Evolutionary conservation across 768 basidiomycete species (phyloP), one percentile per base, ranked within the genome.

Genomic region (Panaeolus cyanescens): DNA sequence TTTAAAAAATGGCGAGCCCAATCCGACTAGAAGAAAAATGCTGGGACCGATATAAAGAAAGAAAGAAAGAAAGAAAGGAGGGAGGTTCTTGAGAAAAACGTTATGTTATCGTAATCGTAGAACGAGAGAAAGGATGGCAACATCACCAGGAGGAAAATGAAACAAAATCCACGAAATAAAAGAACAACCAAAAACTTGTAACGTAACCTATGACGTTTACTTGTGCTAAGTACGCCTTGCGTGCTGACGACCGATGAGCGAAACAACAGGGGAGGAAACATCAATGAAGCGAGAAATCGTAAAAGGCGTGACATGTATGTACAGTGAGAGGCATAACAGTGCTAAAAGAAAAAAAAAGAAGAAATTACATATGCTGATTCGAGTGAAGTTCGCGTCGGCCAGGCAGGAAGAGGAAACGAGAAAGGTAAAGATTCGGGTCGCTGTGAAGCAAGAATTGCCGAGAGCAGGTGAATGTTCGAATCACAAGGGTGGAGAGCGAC

Each of bases 121-220:
- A 50, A 6, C 25, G 45, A 50, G 45, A 13, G 45, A 50, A 25
- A 50, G 25, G 5, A n/a, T n/a, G n/a, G n/a, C n/a, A n/a, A 28
- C 25, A 28, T 8, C 19, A 42, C 20, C 40, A 42, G 20, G 17
- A 39, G 39, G 5, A 22, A 42, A 12, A 42, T 5, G n/a, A n/a
- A n/a, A n/a, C n/a, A 50, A 28, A 30, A 50, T 50, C 45, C 45
- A 28, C 45, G 45, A 50, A 50, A 50, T 50, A 50, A 28, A 50
- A 30, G 45, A 50, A 50, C 45, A 50, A 50, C 45, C 45, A 28
- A 28, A 50, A 50, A 50, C n/a, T 50, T 28, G 45, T 50, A 42
- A 42, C 7, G 19, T 22, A 50, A 28, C 45, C 40, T 25, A 50
- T 50, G 22, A 28, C 22, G 45, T 28, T 50, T 50, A 28, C 45